Evolutionary conservation across 768 basidiomycete genomes (phyloP).

Genomic region (Panaeolus papilionaceus): DNA sequence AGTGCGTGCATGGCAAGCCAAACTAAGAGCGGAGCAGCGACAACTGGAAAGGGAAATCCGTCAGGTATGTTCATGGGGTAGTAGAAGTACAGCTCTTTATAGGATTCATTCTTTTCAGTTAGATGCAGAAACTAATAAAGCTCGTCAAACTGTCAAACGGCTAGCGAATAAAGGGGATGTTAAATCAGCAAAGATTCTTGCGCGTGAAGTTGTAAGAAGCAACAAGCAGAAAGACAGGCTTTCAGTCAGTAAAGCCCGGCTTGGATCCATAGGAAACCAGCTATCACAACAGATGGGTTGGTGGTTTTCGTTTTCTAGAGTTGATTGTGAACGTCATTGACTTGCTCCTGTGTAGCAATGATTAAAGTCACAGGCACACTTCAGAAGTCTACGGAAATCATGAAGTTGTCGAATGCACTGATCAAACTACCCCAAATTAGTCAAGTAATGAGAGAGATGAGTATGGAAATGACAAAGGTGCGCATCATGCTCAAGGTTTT

Average conservation of each 20-base stretch:
- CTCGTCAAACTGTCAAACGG: conserved; percentile 81
- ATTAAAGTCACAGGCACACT: conserved; percentile 96
- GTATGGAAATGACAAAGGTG: conserved; percentile 99
- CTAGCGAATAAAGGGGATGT: conserved; percentile 91
- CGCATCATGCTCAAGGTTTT: conserved; percentile 19
- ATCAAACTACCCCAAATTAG: conserved; percentile 93
- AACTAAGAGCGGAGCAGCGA: conserved; percentile 82
- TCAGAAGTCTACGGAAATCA: conserved; percentile 98
- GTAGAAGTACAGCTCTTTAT: conserved; percentile 1
- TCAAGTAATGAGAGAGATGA: conserved; percentile 95
- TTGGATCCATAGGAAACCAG: conserved; percentile 91
- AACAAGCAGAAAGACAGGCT: conserved; percentile 94
- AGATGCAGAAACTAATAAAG: conserved; percentile 83
- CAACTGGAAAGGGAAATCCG: conserved; percentile 92
- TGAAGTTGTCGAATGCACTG: conserved; percentile 95
- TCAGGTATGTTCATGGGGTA: conserved; percentile 67
- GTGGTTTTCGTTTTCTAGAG: conserved; percentile 32
- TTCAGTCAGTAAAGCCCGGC: conserved; percentile 89
- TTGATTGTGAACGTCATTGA: conserved; percentile 15
- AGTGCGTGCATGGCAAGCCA: conserved; percentile 89
- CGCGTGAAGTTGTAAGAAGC: conserved; percentile 92
- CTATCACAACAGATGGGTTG: conserved; percentile 90
- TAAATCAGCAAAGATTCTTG: conserved; percentile 91
- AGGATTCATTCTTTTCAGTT: conserved; percentile 56
- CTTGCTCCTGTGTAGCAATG: conserved; percentile 66